These are phyloP conservation scores for Aspergillus novofumigatus DNA, from an alignment of 2,329 filamentous ascomycete genomes.

Conservation along the genomic window DNA sequence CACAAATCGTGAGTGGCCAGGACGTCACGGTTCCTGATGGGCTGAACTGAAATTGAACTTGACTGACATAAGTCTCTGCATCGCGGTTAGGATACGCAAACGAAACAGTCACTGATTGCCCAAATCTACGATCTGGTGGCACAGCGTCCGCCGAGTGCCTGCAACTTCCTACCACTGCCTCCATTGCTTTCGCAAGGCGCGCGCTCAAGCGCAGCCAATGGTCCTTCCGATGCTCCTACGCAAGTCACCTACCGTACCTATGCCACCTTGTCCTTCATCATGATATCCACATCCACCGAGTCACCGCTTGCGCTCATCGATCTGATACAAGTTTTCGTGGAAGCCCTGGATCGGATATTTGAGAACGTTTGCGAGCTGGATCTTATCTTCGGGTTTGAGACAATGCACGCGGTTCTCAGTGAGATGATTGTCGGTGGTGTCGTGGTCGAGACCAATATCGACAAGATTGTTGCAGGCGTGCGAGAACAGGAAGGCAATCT, in stretches of 20 bases:
- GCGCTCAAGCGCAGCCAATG: conserved; percentile 44
- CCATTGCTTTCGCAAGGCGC: conserved; percentile 57
- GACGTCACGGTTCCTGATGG: neutral
- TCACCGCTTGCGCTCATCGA: conserved; percentile 93
- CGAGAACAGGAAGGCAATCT: conserved; percentile 46
- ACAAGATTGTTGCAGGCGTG: conserved; percentile 83
- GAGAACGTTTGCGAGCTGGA: conserved; percentile 98
- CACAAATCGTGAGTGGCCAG: conserved; percentile 67
- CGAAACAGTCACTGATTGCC: conserved; percentile 92
- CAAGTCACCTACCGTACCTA: conserved; percentile 98
- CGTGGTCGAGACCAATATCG: conserved; percentile 86
- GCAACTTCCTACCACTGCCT: conserved; percentile 88
- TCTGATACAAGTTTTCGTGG: conserved; percentile 96
- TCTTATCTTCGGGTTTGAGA: conserved; percentile 98
- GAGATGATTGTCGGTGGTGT: conserved; percentile 97
- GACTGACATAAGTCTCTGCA: neutral
- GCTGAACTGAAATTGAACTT: neutral
- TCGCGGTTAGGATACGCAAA: conserved; percentile 79
- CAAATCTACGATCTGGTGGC: conserved; percentile 97
- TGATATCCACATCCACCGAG: conserved; percentile 95
- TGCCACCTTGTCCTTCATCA: conserved; percentile 96
- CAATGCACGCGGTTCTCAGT: conserved; percentile 79
- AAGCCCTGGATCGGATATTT: conserved; percentile 88
- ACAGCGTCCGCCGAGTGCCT: conserved; percentile 84
- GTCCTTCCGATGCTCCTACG: conserved; percentile 82